phyloP scores from a whole-genome alignment of 108 stramenopile species.

The Skeletonema grethae region DNA sequence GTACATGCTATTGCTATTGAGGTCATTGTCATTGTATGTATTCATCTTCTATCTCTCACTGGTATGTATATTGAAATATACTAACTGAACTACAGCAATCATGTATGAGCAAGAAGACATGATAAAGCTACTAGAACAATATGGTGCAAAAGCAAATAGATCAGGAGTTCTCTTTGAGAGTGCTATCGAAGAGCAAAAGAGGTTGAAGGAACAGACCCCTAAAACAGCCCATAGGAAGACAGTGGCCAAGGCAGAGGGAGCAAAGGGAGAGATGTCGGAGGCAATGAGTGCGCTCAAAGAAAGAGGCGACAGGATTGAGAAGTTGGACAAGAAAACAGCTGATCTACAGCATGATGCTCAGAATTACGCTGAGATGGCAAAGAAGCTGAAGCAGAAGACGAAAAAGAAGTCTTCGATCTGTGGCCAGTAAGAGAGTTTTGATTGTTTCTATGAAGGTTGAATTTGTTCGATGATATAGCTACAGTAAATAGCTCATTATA shows the following conservation, averaged over 20 bases:
- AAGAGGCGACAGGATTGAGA: constrained; percentile 38
- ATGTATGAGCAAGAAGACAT: constrained; percentile 9
- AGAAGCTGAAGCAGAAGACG: constrained; percentile 44
- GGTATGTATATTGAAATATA: background rate
- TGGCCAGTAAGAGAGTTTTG: background rate
- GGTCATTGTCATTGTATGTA: background rate
- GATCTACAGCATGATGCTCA: constrained; percentile 33
- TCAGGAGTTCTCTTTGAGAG: constrained; percentile 17
- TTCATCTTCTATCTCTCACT: background rate
- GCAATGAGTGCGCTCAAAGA: constrained; percentile 40
- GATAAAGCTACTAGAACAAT: constrained; percentile 16
- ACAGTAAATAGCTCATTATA: background rate
- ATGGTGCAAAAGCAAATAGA: background rate
- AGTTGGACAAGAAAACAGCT: constrained; percentile 24
- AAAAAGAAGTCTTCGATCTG: constrained; percentile 25
- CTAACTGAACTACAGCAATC: constrained; percentile 5
- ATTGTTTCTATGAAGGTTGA: background rate
- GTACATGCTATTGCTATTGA: constrained; percentile 1
- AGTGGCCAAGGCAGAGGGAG: constrained; percentile 5
- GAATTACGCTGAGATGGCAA: constrained; percentile 37
- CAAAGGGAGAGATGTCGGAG: constrained; percentile 18
- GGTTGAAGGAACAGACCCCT: constrained; percentile 3
- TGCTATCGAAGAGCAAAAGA: constrained; percentile 29
- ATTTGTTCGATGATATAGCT: background rate
- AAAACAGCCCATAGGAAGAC: background rate